phyloP scores from a whole-genome alignment of 2,329 filamentous ascomycete species.

The Harringtonia aguacate region DNA sequence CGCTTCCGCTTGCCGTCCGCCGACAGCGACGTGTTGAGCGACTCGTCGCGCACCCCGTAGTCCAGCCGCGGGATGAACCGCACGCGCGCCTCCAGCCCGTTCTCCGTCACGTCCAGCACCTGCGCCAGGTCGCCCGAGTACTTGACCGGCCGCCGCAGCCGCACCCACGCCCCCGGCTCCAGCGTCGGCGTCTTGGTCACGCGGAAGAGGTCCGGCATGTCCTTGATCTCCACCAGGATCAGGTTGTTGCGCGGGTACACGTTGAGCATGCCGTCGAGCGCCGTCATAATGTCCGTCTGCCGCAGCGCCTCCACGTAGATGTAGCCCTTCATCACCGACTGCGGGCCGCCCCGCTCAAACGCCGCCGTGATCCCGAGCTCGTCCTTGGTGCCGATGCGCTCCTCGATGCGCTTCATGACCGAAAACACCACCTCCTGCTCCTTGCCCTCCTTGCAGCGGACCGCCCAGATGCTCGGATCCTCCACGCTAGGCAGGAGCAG shows the following conservation, averaged over 20 bases:
- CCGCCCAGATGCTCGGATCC: constrained; percentile 91
- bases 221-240: constrained; percentile 85
- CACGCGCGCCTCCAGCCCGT: constrained; percentile 79
- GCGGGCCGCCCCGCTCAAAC: constrained; percentile 75
- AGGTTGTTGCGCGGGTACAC: constrained; percentile 84
- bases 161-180: constrained; percentile 83
- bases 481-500: constrained; percentile 85
- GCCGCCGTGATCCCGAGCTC: constrained; percentile 78
- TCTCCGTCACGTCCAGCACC: constrained; percentile 84
- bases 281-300: constrained; percentile 74
- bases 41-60: constrained; percentile 79
- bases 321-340: constrained; percentile 80
- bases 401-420: constrained; percentile 81
- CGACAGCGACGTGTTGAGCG: constrained; percentile 30
- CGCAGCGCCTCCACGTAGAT: constrained; percentile 89
- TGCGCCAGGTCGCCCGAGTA: constrained; percentile 87
- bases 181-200: constrained; percentile 79
- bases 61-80: constrained; percentile 84
- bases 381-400: constrained; percentile 66
- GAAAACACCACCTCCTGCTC: constrained; percentile 83
- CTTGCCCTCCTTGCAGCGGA: constrained; percentile 89
- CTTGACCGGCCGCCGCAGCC: constrained; percentile 67
- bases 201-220: constrained; percentile 92
- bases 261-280: constrained; percentile 75
- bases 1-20: constrained; percentile 74